Evolutionary conservation across 2,329 filamentous ascomycete species (phyloP).

Genomic region (Ophiognomonia clavigignenti-juglandacearum): DNA sequence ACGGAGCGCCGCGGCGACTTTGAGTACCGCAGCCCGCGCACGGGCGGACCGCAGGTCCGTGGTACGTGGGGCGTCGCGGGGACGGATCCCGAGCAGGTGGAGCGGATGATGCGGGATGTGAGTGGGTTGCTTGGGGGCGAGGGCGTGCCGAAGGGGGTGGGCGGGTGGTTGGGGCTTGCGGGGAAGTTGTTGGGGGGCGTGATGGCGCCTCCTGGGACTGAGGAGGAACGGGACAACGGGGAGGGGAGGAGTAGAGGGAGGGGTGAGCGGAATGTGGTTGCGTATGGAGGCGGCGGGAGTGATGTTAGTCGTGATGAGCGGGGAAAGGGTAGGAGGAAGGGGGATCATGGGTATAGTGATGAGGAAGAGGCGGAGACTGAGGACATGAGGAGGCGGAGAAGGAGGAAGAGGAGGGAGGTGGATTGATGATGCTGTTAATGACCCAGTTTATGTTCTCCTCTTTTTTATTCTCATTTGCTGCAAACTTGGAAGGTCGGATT

Average conservation of each 20-base stretch:
- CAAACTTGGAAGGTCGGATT: too few species aligned
- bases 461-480: neutral
- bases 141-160: slow-evolving; percentile 10
- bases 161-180: slow-evolving; percentile 25
- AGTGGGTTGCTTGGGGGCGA: slow-evolving; percentile 26
- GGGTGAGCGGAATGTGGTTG: too few species aligned
- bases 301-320: slow-evolving; percentile 16
- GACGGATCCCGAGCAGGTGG: slow-evolving; percentile 36
- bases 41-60: slow-evolving; percentile 21
- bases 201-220: slow-evolving; percentile 2
- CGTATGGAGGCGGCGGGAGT: slow-evolving; percentile 11
- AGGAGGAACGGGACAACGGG: too few species aligned
- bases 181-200: slow-evolving; percentile 22
- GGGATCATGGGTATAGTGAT: slow-evolving; percentile 12
- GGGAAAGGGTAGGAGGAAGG: slow-evolving; percentile 11
- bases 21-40: slow-evolving; percentile 26
- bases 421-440: slow-evolving; percentile 2
- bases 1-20: slow-evolving; percentile 39
- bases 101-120: slow-evolving; percentile 29
- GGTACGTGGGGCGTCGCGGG: slow-evolving; percentile 42
- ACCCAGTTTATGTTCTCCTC: neutral
- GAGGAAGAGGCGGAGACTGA: slow-evolving; percentile 16
- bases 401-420: slow-evolving; percentile 10
- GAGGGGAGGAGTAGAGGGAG: neutral
- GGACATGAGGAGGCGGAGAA: slow-evolving; percentile 17